These are phyloP conservation scores for Gymnopus androsaceus DNA, from an alignment of 1,284 basidiomycete genomes.

Conservation along the genomic window DNA sequence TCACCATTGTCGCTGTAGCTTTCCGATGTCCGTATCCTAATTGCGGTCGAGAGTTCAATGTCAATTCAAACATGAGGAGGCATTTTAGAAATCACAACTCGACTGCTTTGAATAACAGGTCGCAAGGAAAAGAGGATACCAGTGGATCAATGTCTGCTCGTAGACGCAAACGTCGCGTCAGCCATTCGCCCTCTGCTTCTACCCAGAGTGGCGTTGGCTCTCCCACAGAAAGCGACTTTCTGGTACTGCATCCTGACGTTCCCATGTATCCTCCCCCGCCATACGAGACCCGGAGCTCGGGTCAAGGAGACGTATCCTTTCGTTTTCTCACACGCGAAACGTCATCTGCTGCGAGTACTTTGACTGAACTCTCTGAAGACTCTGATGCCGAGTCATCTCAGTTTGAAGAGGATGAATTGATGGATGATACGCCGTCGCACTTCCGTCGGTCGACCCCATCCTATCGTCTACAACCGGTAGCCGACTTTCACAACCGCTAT, in stretches of 20 bases:
- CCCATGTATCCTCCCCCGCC: constrained; percentile 1
- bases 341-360: neutral
- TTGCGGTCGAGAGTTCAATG: constrained; percentile 77
- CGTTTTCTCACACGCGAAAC: constrained; percentile 7
- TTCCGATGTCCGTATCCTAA: constrained; percentile 72
- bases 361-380: constrained; percentile 6
- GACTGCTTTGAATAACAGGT: constrained; percentile 21
- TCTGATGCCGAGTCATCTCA: constrained; percentile 10
- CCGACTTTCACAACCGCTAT: constrained; percentile 13
- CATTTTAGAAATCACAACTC: constrained; percentile 74
- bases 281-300: constrained; percentile 1
- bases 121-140: constrained; percentile 5
- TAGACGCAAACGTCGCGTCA: constrained; percentile 10
- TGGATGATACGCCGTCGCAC: constrained; percentile 6
- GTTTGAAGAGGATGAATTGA: constrained; percentile 12
- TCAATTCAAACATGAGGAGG: constrained; percentile 80
- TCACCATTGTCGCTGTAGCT: constrained; percentile 41
- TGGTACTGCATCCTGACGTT: constrained; percentile 9
- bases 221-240: constrained; percentile 7
- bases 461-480: constrained; percentile 15
- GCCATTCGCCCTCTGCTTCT: neutral
- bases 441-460: neutral
- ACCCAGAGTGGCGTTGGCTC: neutral
- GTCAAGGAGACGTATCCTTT: neutral
- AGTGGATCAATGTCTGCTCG: neutral